Evolutionary conservation across 2,329 filamentous ascomycete genomes (phyloP), one percentile per base, ranked within the genome.

Genomic region (Fusarium sp.): DNA sequence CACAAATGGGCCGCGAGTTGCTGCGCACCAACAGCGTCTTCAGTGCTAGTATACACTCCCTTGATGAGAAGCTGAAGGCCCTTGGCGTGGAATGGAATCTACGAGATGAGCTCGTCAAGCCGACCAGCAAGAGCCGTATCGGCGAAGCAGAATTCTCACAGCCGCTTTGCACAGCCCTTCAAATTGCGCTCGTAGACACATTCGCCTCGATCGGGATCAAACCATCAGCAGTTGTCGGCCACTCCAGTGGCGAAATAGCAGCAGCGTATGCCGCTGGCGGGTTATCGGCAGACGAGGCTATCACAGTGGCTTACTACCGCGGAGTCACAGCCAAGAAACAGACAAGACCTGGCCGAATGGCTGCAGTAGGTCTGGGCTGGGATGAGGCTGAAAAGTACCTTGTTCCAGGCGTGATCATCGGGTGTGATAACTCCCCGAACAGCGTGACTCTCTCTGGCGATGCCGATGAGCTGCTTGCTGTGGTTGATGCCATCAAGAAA

Each of bases 201-300:
- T 10, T 27, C 10, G 10, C 25, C 8, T 8, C 10, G 3, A 9
- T 27, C 47, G 70, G 73, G 0, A 57, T 82, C 23, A 45, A 38
- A 2, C 75, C 77, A 0, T 25, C 63, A 7, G 73, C 70, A 1
- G 75, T 77, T 0, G 71, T 79, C 4, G 79, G 79, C 1, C 79
- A 82, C 53, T 79, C 76, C 0, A 72, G 68, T 2, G 79, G 79
- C 1, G 79, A 81, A 54, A 78, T 81, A 31, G 78, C 74, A 0
- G 79, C 78, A 2, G 78, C 79, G 0, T 80, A 80, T 42, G 76
- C 77, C 1, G 70, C 73, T 0, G 76, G 78, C 1, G 54, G 65
- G 2, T 53, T 81, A 4, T 69, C 74, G 0, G 63, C 71, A 1
- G 54, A 70, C 14, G 72, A 75, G 5, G 78, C 79, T 8, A 75